Evolutionary conservation across 78 protist species (phyloP), one percentile per base, ranked within the genome.

Genomic region (Cavenderia fasciculata): DNA sequence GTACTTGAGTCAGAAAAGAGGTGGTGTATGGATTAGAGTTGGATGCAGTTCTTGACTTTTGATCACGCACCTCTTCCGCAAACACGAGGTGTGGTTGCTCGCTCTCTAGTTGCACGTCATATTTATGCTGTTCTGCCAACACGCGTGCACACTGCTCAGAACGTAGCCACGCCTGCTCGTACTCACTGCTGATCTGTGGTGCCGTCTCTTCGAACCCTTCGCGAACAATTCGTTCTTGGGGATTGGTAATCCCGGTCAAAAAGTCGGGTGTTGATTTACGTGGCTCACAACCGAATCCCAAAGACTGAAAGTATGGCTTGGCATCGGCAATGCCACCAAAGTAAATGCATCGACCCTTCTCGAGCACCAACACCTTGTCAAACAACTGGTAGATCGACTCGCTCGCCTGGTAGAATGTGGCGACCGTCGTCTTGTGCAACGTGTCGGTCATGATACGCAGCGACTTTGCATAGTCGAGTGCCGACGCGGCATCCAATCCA

Each of bases 341-440:
- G 62, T 78, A 78, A 63, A 78, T 65, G 62, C 87, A 78, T 34
- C 87, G 52, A 27, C 87, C 87, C 19, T 78, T 78, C 19, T 78
- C 87, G 4, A 78, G 40, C 4, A 78, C 47, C 18, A 78, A 29
- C 8, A 78, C 79, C 4, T 57, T 36, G 43, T 78, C 87, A 43
- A 78, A 78, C 7, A 78, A 27, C 51, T 78, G 51, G 16, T 78
- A 78, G 18, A 78, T 78, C 6, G 74, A 63, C 51, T 78, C 87
- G 0, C 74, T 61, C 11, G 87, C 87, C 41, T 78, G 87, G 10
- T 78, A 78, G n/a, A 78, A 78, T 56, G 87, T 54, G 0, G 87
- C 87, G 21, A 78, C 43, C 1, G 87, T 78, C 1, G 87, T 78
- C 27, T 78, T 78, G 41, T 78, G 33, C 7, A 78, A 43, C 16